These are phyloP conservation scores for Puya raimondii DNA, from an alignment of 176 grass and related monocot genomes.

Conservation along the genomic window DNA sequence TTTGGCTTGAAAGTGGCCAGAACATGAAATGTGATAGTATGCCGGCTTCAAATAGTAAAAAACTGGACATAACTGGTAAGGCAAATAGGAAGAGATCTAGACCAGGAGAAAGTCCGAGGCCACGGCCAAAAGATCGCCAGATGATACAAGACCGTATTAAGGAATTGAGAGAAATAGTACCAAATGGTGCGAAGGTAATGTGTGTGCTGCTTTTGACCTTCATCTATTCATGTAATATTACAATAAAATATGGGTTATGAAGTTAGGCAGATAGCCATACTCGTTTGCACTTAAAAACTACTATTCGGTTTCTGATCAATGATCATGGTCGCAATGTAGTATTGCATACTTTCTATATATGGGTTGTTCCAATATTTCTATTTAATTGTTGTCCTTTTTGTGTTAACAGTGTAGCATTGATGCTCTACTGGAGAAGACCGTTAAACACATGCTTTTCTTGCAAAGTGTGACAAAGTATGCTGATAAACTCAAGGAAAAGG, in stretches of 20 bases:
- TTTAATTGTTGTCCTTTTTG: constrained; percentile 23
- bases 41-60: constrained; percentile 67
- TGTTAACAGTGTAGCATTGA: constrained; percentile 72
- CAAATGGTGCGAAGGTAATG: constrained; percentile 67
- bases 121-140: constrained; percentile 72
- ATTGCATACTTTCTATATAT: constrained; percentile 7
- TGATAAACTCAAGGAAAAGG: constrained; percentile 63
- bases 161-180: constrained; percentile 72
- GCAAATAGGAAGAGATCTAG: constrained; percentile 57
- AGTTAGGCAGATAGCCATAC: too few relatives aligned
- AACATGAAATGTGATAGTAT: constrained; percentile 51
- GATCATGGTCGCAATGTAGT: constrained; percentile 16
- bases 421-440: constrained; percentile 74
- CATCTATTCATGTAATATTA: neutral
- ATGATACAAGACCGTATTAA: constrained; percentile 78
- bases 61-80: constrained; percentile 42
- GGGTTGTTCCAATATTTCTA: constrained; percentile 4
- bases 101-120: constrained; percentile 49
- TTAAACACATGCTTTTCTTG: constrained; percentile 91
- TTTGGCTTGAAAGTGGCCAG: constrained; percentile 51
- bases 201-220: constrained; percentile 13
- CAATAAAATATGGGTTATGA: too few relatives aligned
- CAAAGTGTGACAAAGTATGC: constrained; percentile 69
- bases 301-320: neutral
- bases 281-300: too few relatives aligned